Base-by-base conservation (phyloP, 1,284 basidiomycete genomes). In the Ceratobasidium sp. region DNA sequence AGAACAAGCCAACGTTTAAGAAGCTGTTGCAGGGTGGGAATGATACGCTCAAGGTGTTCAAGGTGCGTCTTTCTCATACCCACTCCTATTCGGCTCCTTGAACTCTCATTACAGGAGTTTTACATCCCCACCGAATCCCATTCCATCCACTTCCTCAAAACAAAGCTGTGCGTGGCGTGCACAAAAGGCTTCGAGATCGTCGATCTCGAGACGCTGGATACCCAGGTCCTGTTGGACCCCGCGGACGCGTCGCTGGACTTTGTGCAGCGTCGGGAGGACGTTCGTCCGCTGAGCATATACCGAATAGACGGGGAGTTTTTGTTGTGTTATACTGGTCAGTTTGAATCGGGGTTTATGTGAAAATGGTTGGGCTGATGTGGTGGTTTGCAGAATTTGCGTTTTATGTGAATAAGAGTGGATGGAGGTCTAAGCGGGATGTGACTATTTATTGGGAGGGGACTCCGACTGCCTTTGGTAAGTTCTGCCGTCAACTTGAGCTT, bases 171-270 rank as follows among this genome's bases (percentile, higher is more conserved):
- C 84, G 95, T 99, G 15, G 98, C 97, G 1, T 98, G 96, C 83
- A 96, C 96, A 17, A 95, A 96, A 83, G 98, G 98, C n/a, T 99
- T 99, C 84, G 98, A 99, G 86, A 99, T 99, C 81, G 96, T 99
- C 80, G 98, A 99, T 85, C 89, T 99, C 68, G 97, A 99, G 84
- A 98, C 94, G 77, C 88, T 99, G 84, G 98, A 99, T 85, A 99
- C 97, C 66, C 97, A 99, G 86, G 95, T 96, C 9, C 85, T 99
- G 80, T 88, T 99, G 76, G 98, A 99, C 85, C 98, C 98, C 0
- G 91, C 93, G 6, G 98, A 99, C 84, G 89, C 91, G 68, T 94
- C 92, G 7, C 90, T 33, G 33, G 33, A 33, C 33, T 33, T 33
- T 33, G 33, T 33, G 33, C 33, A 33, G 33, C 33, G 33, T 33